Percentiles rank a stretch among this genome's conserved stretches.
Conservation (phyloP, 73 alveolate species). For the Blepharisma stoltei region DNA sequence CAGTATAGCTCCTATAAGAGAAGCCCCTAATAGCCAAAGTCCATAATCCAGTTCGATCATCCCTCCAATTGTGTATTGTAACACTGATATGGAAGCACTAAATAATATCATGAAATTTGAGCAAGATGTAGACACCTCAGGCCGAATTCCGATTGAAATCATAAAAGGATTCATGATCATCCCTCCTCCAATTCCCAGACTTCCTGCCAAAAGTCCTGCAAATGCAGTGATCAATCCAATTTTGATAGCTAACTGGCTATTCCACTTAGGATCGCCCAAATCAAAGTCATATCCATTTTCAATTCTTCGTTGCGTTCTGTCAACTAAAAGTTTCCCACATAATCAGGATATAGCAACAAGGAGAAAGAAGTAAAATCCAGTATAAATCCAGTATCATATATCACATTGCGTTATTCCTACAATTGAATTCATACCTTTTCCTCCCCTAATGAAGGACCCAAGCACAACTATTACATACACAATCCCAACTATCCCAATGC, state of each 20-base stretch:
- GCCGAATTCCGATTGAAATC: background rate
- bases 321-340: background rate
- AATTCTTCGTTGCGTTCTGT: background rate
- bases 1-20: background rate
- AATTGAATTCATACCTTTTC: background rate
- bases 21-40: background rate
- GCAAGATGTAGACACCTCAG: conserved; percentile 25
- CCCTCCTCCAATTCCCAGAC: conserved; percentile 26
- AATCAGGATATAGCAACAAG: too few relatives aligned
- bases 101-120: background rate
- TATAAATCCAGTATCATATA: too few relatives aligned
- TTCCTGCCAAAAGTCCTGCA: conserved; percentile 7
- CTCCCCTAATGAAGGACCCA: background rate
- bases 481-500: too few relatives aligned
- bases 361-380: too few relatives aligned
- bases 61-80: conserved; percentile 1
- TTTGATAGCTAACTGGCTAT: background rate
- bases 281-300: conserved; percentile 6
- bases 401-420: conserved; percentile 14
- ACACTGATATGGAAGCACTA: background rate
- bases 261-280: background rate
- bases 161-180: background rate
- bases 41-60: background rate
- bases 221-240: background rate
- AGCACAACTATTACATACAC: background rate